Evolutionary conservation across 1,284 basidiomycete species (phyloP).

Genomic region (Heterobasidion parviporum): DNA sequence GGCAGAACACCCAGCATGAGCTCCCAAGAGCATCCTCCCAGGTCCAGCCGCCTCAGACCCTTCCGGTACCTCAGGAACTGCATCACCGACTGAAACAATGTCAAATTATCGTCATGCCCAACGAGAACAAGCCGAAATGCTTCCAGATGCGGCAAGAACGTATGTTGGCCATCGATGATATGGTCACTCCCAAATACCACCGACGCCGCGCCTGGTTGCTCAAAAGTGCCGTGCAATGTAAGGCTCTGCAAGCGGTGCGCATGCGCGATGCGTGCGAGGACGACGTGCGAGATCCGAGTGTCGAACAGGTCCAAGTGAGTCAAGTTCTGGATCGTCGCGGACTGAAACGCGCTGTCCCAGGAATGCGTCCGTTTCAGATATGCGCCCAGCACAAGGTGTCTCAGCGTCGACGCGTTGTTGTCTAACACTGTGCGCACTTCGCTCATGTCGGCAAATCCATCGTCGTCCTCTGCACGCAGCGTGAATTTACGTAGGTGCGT

Average conservation of each 20-base stretch:
- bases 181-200: slow-evolving; percentile 60
- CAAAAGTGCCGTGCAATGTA: slow-evolving; percentile 56
- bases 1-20: slow-evolving; percentile 37
- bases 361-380: slow-evolving; percentile 53
- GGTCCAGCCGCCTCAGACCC: slow-evolving; percentile 43
- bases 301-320: slow-evolving; percentile 62
- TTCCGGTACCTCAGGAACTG: slow-evolving; percentile 42
- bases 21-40: slow-evolving; percentile 58
- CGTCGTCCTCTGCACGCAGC: slow-evolving; percentile 59
- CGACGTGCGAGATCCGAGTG: slow-evolving; percentile 52
- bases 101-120: slow-evolving; percentile 48
- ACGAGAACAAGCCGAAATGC: slow-evolving; percentile 55
- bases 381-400: slow-evolving; percentile 56
- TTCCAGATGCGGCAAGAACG: slow-evolving; percentile 52
- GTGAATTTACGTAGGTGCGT: slow-evolving; percentile 52
- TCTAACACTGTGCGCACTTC: slow-evolving; percentile 59
- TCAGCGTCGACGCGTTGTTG: slow-evolving; percentile 46
- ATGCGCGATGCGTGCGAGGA: slow-evolving; percentile 52
- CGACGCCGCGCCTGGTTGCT: slow-evolving; percentile 45
- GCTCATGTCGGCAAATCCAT: slow-evolving; percentile 57
- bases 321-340: slow-evolving; percentile 50
- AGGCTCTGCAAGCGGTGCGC: slow-evolving; percentile 50
- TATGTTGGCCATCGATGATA: slow-evolving; percentile 45
- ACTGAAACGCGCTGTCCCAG: slow-evolving; percentile 58
- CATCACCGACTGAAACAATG: slow-evolving; percentile 43